These are phyloP conservation scores for Acanthamoeba divionensis DNA, from an alignment of 208 protist genomes.

Conservation along the genomic window DNA sequence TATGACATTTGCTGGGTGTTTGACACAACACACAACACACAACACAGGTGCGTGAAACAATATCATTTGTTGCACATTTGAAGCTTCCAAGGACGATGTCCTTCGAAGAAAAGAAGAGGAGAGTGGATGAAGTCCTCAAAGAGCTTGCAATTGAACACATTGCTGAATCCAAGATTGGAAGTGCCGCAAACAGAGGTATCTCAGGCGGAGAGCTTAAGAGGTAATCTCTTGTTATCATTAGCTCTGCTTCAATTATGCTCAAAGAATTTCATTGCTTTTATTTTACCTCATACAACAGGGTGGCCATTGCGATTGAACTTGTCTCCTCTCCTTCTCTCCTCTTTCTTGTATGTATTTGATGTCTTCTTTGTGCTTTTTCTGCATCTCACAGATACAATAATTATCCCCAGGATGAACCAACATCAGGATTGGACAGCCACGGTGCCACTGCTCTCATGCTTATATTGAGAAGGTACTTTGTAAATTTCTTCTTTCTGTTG, in stretches of 20 bases:
- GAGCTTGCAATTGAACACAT: conserved; percentile 25
- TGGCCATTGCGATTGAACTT: not conserved
- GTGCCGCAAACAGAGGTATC: not conserved
- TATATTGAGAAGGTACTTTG: not conserved
- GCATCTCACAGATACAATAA: no score
- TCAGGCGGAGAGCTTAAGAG: conserved; percentile 24
- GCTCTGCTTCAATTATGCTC: no score
- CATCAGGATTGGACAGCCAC: conserved; percentile 21
- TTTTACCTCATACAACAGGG: no score
- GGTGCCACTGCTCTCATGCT: not conserved
- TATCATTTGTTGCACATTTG: not conserved
- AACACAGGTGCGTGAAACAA: not conserved
- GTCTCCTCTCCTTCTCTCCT: conserved; percentile 7
- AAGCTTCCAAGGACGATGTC: conserved; percentile 26
- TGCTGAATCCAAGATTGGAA: not conserved
- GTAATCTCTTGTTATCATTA: no score
- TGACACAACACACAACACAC: no score
- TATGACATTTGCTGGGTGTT: not conserved
- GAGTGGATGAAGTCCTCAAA: conserved; percentile 3
- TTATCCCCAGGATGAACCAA: conserved; percentile 9
- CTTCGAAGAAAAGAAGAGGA: not conserved
- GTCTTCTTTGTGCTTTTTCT: no score
- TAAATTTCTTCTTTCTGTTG: not conserved
- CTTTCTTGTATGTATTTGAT: not conserved
- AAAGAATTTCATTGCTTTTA: no score